Conservation (phyloP, 139 green algal genomes). For the Spirogloea muscicola region DNA sequence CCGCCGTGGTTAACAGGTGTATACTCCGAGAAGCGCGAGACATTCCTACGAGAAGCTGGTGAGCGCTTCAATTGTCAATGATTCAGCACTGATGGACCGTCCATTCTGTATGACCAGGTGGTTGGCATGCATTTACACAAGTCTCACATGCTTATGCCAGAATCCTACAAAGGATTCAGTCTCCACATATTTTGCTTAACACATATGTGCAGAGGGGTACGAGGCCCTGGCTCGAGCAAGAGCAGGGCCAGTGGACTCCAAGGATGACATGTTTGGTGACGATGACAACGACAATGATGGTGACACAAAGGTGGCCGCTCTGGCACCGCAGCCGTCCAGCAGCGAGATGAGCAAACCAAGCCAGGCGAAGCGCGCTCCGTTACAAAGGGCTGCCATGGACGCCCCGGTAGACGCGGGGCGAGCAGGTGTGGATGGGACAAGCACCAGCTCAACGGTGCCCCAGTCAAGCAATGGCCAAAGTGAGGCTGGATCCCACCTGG, state of each 20-base stretch:
- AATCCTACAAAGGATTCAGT: too few species aligned
- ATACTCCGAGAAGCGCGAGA: conserved; percentile 16
- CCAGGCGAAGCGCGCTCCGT: neutral
- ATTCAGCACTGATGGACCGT: neutral
- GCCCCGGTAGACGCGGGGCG: neutral
- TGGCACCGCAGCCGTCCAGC: neutral
- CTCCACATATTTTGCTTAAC: neutral
- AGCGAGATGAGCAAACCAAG: neutral
- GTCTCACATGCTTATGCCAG: too few species aligned
- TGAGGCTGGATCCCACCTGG: too few species aligned
- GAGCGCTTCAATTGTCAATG: neutral
- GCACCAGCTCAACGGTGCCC: neutral
- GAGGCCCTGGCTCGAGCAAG: conserved; percentile 2
- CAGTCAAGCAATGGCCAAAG: neutral
- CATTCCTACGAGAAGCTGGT: conserved; percentile 24
- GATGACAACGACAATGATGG: conserved; percentile 9
- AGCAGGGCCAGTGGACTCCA: neutral
- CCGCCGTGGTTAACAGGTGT: neutral
- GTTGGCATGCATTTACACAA: too few species aligned
- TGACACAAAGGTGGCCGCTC: neutral
- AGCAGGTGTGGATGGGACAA: neutral
- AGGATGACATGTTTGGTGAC: conserved; percentile 17
- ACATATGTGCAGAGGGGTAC: conserved; percentile 10
- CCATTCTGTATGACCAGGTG: neutral
- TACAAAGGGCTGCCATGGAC: neutral